phyloP scores from a whole-genome alignment of 2,329 filamentous ascomycete genomes.

The Colletotrichum caudatum region DNA sequence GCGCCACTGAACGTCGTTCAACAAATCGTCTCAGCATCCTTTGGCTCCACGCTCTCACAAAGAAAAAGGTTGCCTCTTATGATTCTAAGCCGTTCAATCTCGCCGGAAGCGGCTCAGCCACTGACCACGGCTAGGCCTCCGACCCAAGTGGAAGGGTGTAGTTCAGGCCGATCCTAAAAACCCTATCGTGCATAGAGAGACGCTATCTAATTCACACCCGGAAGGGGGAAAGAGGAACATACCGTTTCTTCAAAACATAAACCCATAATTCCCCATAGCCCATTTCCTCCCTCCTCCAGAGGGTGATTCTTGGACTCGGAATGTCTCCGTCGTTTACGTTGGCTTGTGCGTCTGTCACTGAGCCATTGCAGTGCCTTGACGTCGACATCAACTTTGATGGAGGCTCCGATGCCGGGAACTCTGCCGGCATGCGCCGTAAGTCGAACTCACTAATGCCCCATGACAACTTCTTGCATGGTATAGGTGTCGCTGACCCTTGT shows the following conservation, averaged over 20 bases:
- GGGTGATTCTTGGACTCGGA: not conserved
- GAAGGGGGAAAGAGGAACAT: not conserved
- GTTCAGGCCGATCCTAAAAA: not conserved
- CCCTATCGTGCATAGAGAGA: not conserved
- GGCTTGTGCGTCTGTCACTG: not conserved
- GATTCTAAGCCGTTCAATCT: constrained; percentile 6
- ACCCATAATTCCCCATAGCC: not conserved
- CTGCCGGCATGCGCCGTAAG: constrained; percentile 36
- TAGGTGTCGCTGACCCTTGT: not conserved
- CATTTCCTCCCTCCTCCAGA: not conserved
- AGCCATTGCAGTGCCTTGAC: not conserved
- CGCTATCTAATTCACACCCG: not conserved
- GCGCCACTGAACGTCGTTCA: constrained; percentile 13
- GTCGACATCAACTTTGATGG: constrained; percentile 8
- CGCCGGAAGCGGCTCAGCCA: constrained; percentile 8
- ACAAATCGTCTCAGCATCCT: not conserved
- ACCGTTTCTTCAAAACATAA: not conserved
- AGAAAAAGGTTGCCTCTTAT: not conserved
- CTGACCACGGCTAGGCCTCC: not conserved
- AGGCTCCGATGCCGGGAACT: constrained; percentile 7
- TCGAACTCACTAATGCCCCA: not conserved
- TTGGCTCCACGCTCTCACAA: not conserved
- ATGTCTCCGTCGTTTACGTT: not conserved
- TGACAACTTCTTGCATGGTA: too few relatives aligned
- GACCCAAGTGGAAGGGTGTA: not conserved